Conservation (phyloP, 192 early-diverging fungal species). For the Coemansia sp. region DNA sequence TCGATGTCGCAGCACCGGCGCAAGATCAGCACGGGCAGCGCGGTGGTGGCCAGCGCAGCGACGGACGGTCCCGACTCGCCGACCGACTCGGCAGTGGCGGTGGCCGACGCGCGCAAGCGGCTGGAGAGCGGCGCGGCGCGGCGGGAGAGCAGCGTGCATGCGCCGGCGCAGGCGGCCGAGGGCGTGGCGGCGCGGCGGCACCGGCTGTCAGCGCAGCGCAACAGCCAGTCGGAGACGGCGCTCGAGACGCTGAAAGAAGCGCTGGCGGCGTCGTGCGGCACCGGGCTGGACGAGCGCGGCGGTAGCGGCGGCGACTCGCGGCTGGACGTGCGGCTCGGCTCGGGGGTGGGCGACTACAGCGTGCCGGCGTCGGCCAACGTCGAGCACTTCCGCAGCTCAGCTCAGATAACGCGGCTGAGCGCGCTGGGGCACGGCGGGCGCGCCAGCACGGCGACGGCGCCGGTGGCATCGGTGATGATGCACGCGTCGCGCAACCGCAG, state of each 20-base stretch:
- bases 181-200: background rate
- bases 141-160: background rate
- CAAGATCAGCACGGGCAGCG: constrained; percentile 5
- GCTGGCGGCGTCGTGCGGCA: background rate
- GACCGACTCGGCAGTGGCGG: constrained; percentile 4
- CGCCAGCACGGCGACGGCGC: constrained; percentile 27
- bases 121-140: constrained; percentile 17
- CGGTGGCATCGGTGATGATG: constrained; percentile 26
- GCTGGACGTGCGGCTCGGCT: too few species aligned
- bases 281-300: background rate
- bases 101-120: constrained; percentile 7
- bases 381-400: constrained; percentile 34
- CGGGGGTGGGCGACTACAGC: constrained; percentile 14
- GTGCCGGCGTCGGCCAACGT: constrained; percentile 35
- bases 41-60: background rate
- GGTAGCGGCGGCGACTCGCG: constrained; percentile 1
- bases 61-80: constrained; percentile 3
- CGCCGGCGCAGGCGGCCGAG: background rate
- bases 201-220: constrained; percentile 27
- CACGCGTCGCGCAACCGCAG: constrained; percentile 59
- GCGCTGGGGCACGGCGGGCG: constrained; percentile 10
- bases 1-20: constrained; percentile 4
- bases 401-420: constrained; percentile 7
- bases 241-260: constrained; percentile 45
- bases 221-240: constrained; percentile 50